Conservation (phyloP, 306 rosid species). For the Comarum palustre region DNA sequence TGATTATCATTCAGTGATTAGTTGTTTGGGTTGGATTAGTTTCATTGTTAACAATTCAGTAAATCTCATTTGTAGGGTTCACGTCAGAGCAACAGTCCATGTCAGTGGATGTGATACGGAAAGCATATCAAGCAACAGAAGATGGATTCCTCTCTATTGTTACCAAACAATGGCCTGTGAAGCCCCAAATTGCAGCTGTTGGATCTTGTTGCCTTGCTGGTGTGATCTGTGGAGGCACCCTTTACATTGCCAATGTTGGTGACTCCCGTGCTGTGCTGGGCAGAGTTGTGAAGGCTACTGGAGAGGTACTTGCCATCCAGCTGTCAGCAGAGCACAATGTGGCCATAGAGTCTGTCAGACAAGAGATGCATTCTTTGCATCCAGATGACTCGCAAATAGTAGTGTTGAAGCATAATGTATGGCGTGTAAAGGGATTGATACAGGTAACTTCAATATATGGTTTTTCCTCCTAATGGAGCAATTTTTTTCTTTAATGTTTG, state of each 20-base stretch:
- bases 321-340: slow-evolving; percentile 90
- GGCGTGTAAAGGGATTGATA: slow-evolving; percentile 97
- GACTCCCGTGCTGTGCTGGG: slow-evolving; percentile 96
- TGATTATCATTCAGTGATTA: not conserved
- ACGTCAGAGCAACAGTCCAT: slow-evolving; percentile 77
- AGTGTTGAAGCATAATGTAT: slow-evolving; percentile 86
- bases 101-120: slow-evolving; percentile 80
- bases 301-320: slow-evolving; percentile 77
- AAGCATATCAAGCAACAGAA: slow-evolving; percentile 91
- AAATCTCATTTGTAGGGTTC: slow-evolving; percentile 44
- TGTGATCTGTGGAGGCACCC: slow-evolving; percentile 70
- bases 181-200: slow-evolving; percentile 93
- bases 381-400: slow-evolving; percentile 79
- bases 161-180: slow-evolving; percentile 71
- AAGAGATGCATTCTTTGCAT: slow-evolving; percentile 88
- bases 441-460: slow-evolving; percentile 47
- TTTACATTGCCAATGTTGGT: slow-evolving; percentile 87
- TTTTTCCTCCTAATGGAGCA: slow-evolving; percentile 1
- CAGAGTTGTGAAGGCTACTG: slow-evolving; percentile 64
- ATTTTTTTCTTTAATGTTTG: not conserved
- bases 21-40: slow-evolving; percentile 2
- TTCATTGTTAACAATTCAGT: slow-evolving; percentile 18
- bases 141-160: slow-evolving; percentile 83
- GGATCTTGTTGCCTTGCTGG: slow-evolving; percentile 89
- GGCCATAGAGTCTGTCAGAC: slow-evolving; percentile 76